Base-by-base conservation (phyloP, 495 filamentous ascomycete species). In the Penicillium flavigenum region DNA sequence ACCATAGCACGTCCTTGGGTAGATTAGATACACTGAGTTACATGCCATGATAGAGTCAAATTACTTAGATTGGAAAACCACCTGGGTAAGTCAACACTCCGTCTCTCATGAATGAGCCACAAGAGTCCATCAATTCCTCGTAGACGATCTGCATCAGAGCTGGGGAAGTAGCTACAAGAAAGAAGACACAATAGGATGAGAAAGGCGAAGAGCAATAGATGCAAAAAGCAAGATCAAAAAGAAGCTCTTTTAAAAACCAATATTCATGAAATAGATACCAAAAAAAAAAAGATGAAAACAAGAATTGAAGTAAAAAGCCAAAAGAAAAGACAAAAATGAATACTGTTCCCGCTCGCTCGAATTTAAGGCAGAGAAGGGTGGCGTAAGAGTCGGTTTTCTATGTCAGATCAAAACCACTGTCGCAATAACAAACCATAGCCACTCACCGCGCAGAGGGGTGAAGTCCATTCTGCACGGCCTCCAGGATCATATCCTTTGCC, bases 401-500 rank as follows among this genome's bases (percentile, higher is more conserved):
- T 47, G 16, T 45, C n/a, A 27, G 20, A 38, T 47, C 10, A 12
- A 43, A 34, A 16, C 8, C 16, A 43, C 51, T 24, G 31, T 36
- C 29, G 31, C 10, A 38, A 32, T 16, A 39, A n/a, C 14, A 16
- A 10, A n/a, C 31, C 31, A 29, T 22, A 51, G 11, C 7, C 9
- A 14, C 51, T 65, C 38, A 67, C 45, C 66, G 64, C 20, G 57
- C 32, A 59, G 60, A 53, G 5, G 68, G 70, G 46, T 68, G 71
- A 54, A 72, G 55, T 4, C 76, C 76, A 31, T 70, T 74, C 54
- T 73, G 74, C 19, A 98, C 90, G 45, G 89, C 86, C 50, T 89
- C 85, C 56, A 99, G 73, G 62, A 99, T 96, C 66, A 92, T 78
- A 45, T 95, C 86, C 75, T 84, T 91, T 38, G 94, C 95, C 71